Evolutionary conservation across 2,329 filamentous ascomycete genomes (phyloP).

Genomic region (Fusarium dlaminii): DNA sequence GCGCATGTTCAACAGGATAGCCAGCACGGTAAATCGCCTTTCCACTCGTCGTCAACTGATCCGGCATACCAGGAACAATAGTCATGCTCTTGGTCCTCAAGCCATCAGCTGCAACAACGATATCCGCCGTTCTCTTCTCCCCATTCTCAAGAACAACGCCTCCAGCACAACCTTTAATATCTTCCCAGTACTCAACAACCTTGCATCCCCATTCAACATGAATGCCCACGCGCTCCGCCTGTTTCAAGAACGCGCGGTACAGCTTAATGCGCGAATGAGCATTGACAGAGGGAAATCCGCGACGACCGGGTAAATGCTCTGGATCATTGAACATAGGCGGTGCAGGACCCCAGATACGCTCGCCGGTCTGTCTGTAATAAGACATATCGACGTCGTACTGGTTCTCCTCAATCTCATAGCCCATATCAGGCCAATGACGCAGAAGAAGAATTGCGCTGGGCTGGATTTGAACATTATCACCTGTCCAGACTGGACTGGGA

Average conservation of each 20-base stretch:
- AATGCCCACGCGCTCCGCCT: slow-evolving; percentile 16
- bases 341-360: slow-evolving; percentile 25
- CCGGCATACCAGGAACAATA: slow-evolving; percentile 17
- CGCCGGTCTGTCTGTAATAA: slow-evolving; percentile 25
- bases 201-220: slow-evolving; percentile 23
- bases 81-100: slow-evolving; percentile 20
- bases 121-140: slow-evolving; percentile 22
- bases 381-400: slow-evolving; percentile 33
- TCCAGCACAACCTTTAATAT: slow-evolving; percentile 5
- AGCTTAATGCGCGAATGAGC: slow-evolving; percentile 20
- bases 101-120: slow-evolving; percentile 21
- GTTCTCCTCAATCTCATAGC: slow-evolving; percentile 26
- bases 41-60: slow-evolving; percentile 4
- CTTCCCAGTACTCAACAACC: slow-evolving; percentile 27
- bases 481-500: slow-evolving; percentile 19
- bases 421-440: slow-evolving; percentile 28
- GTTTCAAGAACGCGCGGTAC: slow-evolving; percentile 20
- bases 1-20: slow-evolving; percentile 19
- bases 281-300: slow-evolving; percentile 21
- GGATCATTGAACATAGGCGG: slow-evolving; percentile 31
- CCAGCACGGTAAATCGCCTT: slow-evolving; percentile 28
- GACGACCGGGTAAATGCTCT: slow-evolving; percentile 1
- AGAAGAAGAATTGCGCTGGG: slow-evolving; percentile 25
- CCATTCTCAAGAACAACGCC: slow-evolving; percentile 23
- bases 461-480: slow-evolving; percentile 26